Percentiles rank a stretch among this genome's conserved stretches.
Conservation (phyloP, 2,329 filamentous ascomycete species). For the Nigrospora osmanthi region DNA sequence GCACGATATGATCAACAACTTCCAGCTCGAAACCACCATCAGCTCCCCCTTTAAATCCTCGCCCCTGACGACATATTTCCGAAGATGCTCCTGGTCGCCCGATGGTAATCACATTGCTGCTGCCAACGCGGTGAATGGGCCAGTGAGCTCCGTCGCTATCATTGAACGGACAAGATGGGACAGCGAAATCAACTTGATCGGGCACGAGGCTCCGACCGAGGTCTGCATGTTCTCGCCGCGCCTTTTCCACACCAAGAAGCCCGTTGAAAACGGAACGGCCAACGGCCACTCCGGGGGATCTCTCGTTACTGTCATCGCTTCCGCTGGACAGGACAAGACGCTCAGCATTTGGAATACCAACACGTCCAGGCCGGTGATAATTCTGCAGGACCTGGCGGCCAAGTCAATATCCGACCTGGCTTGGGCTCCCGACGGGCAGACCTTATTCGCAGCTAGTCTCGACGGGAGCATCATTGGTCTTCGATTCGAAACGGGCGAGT, state of each 20-base stretch:
- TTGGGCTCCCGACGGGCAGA: conserved; percentile 89
- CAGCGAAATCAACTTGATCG: conserved; percentile 93
- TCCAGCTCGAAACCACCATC: conserved; percentile 89
- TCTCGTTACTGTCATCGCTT: conserved; percentile 88
- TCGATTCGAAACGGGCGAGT: conserved; percentile 76
- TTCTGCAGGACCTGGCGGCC: conserved; percentile 77
- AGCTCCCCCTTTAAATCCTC: conserved; percentile 80
- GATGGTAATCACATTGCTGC: conserved; percentile 96
- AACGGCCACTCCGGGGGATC: conserved; percentile 37
- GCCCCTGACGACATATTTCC: conserved; percentile 92
- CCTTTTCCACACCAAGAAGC: conserved; percentile 70
- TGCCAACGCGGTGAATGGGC: conserved; percentile 93
- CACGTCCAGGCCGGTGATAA: conserved; percentile 82
- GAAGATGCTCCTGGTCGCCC: conserved; percentile 93
- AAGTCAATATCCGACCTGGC: conserved; percentile 93
- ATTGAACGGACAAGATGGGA: conserved; percentile 90
- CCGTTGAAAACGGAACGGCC: conserved; percentile 41
- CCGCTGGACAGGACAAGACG: conserved; percentile 93
- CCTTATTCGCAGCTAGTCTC: conserved; percentile 75
- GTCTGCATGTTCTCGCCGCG: conserved; percentile 95
- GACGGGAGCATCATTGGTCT: conserved; percentile 82
- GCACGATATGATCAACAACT: conserved; percentile 95
- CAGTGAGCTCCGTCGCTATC: conserved; percentile 93
- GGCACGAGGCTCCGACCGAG: conserved; percentile 93
- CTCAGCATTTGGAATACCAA: conserved; percentile 97